phyloP scores from a whole-genome alignment of 106 monocot species.

The Dendrobium huoshanense region DNA sequence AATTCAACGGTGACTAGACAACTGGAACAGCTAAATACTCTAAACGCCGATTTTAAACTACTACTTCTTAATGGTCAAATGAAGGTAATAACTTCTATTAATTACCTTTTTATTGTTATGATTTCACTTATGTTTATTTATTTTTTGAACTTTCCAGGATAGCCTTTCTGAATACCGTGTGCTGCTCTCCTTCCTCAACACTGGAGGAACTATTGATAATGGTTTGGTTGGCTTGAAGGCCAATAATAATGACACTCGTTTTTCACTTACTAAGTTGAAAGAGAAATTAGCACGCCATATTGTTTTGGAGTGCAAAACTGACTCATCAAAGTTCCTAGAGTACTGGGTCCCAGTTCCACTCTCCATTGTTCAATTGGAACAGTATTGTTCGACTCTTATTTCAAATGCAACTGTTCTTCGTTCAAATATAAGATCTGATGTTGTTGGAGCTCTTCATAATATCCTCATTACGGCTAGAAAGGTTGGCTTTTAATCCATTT shows the following conservation, averaged over 20 bases:
- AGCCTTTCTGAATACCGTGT: constrained; percentile 41
- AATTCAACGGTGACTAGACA: constrained; percentile 38
- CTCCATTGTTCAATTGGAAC: constrained; percentile 82
- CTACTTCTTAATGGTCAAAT: constrained; percentile 53
- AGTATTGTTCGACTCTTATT: constrained; percentile 57
- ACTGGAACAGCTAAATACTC: constrained; percentile 46
- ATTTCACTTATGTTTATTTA: not conserved
- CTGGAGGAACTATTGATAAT: constrained; percentile 26
- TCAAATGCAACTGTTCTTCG: constrained; percentile 55
- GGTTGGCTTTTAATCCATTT: constrained; percentile 25
- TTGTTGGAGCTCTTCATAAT: constrained; percentile 56
- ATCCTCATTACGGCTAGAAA: constrained; percentile 58
- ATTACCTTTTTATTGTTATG: not conserved
- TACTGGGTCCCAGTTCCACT: constrained; percentile 96
- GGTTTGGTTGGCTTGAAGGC: constrained; percentile 11
- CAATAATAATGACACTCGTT: constrained; percentile 13
- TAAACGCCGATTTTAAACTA: constrained; percentile 50
- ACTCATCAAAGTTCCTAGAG: constrained; percentile 57
- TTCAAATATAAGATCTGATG: constrained; percentile 51
- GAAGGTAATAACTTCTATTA: constrained; percentile 38
- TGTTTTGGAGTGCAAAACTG: constrained; percentile 44
- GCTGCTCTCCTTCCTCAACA: constrained; percentile 64
- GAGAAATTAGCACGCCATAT: constrained; percentile 39
- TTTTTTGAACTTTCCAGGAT: constrained; percentile 49
- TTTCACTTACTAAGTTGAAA: constrained; percentile 33